Percentiles rank a stretch among this genome's conserved stretches.
These are phyloP conservation scores for Uncinocarpus reesii DNA, from an alignment of 2,329 filamentous ascomycete species.

Conservation along the genomic window DNA sequence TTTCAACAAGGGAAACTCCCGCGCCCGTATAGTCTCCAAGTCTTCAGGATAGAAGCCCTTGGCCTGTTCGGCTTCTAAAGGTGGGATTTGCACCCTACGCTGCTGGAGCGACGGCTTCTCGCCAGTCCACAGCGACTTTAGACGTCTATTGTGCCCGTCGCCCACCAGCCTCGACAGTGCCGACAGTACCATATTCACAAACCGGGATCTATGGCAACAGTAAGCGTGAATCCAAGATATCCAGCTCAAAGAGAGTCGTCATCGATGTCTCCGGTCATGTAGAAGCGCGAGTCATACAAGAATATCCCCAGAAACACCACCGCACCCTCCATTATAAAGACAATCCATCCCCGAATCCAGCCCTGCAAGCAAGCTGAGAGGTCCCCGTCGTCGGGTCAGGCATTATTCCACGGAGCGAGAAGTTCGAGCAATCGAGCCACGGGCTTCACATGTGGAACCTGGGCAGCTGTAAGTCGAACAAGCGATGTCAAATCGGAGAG, in stretches of 20 bases:
- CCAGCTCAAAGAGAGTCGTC: not conserved
- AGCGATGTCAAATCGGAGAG: no score
- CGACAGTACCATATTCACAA: conserved; percentile 2
- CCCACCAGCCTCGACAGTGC: not conserved
- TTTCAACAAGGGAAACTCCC: conserved; percentile 40
- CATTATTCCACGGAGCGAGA: no score
- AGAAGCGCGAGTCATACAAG: conserved; percentile 7
- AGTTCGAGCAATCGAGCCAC: no score
- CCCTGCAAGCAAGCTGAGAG: not conserved
- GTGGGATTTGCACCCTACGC: not conserved
- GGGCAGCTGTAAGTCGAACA: no score
- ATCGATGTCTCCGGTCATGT: not conserved
- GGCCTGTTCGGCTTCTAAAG: not conserved
- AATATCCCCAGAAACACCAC: conserved; percentile 5
- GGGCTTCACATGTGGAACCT: no score
- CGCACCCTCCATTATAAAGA: conserved; percentile 7
- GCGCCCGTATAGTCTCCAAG: conserved; percentile 38
- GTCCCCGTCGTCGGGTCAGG: no score
- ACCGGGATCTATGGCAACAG: conserved; percentile 1
- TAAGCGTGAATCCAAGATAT: not conserved
- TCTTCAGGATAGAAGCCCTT: conserved; percentile 22
- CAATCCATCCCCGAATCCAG: not conserved
- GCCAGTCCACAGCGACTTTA: not conserved
- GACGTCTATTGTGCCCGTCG: not conserved
- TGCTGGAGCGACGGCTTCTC: conserved; percentile 1